A percentile compares a stretch with the other conserved stretches of the same genome.
phyloP scores from a whole-genome alignment of 1,284 basidiomycete genomes.

The Ganoderma boninense region DNA sequence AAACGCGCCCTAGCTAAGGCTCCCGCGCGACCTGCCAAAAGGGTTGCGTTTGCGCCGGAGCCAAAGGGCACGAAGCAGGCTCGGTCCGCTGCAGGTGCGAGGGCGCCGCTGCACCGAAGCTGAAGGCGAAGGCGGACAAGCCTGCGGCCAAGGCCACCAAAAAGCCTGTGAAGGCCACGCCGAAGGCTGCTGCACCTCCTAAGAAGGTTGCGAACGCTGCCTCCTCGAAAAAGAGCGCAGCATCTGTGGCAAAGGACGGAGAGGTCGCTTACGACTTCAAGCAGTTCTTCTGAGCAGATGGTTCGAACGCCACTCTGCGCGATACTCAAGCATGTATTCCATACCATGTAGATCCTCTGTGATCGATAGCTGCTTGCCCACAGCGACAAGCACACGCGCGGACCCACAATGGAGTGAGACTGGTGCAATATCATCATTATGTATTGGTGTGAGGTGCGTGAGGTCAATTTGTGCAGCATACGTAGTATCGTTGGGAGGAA shows the following conservation, averaged over 20 bases:
- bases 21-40: constrained; percentile 53
- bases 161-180: constrained; percentile 22
- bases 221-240: constrained; percentile 36
- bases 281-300: constrained; percentile 53
- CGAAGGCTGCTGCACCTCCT: constrained; percentile 27
- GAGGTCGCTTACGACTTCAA: constrained; percentile 61
- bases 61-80: constrained; percentile 45
- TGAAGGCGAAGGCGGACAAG: constrained; percentile 22
- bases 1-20: constrained; percentile 50
- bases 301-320: not conserved
- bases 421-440: constrained; percentile 4
- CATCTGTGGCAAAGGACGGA: constrained; percentile 35
- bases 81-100: constrained; percentile 38
- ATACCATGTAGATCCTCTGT: constrained; percentile 2
- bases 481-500: not conserved
- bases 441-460: not conserved
- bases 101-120: constrained; percentile 32
- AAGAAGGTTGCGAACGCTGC: constrained; percentile 40
- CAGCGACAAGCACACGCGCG: not conserved
- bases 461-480: not conserved
- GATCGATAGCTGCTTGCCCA: not conserved
- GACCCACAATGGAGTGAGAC: not conserved
- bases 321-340: not conserved
- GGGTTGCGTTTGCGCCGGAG: constrained; percentile 52
- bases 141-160: constrained; percentile 21